Percentiles rank a stretch among this genome's conserved stretches.
Evolutionary conservation across 2,329 filamentous ascomycete species (phyloP).

Genomic region (Thelonectria olida): DNA sequence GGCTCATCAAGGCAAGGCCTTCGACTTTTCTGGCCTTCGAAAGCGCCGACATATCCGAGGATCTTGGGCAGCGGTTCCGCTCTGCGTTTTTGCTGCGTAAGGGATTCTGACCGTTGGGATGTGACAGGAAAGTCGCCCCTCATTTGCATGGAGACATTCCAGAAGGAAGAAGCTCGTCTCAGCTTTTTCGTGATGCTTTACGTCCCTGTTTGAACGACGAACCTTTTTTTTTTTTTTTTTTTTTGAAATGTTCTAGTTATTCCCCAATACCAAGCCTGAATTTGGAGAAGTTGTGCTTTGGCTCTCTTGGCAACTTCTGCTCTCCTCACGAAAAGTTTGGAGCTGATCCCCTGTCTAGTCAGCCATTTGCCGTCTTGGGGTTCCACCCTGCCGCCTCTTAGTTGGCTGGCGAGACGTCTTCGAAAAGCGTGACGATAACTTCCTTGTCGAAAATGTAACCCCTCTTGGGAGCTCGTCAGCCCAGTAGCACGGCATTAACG

Average conservation of each 20-base stretch:
- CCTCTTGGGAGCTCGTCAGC: not conserved
- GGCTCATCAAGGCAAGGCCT: constrained; percentile 3
- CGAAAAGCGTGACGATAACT: not conserved
- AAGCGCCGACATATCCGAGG: constrained; percentile 16
- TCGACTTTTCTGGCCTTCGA: not conserved
- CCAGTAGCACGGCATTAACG: constrained; percentile 15
- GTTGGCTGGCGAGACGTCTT: not conserved
- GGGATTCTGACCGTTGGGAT: not conserved
- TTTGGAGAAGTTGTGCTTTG: constrained; percentile 16
- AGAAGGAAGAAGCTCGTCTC: not conserved
- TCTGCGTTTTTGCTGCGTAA: constrained; percentile 3
- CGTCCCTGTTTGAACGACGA: too few relatives aligned
- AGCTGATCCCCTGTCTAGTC: constrained; percentile 16
- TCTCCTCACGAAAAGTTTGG: constrained; percentile 30
- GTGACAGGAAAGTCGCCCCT: not conserved
- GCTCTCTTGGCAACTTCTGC: constrained; percentile 18
- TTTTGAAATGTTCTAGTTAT: not conserved
- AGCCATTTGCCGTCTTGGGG: not conserved
- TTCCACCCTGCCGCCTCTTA: constrained; percentile 1
- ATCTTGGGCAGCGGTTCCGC: constrained; percentile 21
- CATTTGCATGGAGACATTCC: not conserved
- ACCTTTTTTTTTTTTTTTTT: too few relatives aligned
- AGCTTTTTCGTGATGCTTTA: not conserved
- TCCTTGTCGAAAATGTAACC: not conserved
- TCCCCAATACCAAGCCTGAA: constrained; percentile 29